Conservation (phyloP, 2,329 filamentous ascomycete genomes). For the Fusarium sp. region DNA sequence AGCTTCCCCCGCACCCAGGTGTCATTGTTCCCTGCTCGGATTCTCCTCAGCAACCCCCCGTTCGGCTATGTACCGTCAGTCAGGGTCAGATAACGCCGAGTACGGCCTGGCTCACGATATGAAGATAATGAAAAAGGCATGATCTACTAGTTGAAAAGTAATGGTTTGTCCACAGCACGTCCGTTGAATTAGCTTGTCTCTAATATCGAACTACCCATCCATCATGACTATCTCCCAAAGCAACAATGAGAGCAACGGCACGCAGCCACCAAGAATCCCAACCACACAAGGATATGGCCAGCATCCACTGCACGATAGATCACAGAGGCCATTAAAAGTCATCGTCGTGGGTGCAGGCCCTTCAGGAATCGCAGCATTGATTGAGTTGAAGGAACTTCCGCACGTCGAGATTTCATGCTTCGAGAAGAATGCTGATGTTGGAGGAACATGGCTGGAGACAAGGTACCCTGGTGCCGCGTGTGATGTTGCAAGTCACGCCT, state of each 20-base stretch:
- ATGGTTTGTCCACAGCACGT: background rate
- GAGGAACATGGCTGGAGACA: conserved; percentile 15
- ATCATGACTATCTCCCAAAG: background rate
- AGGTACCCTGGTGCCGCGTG: conserved; percentile 14
- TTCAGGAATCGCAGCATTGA: conserved; percentile 6
- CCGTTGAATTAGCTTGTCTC: background rate
- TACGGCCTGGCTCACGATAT: rapidly evolving
- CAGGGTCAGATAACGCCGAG: background rate
- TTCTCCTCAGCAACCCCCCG: background rate
- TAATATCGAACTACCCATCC: no score
- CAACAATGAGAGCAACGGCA: background rate
- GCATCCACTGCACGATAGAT: background rate
- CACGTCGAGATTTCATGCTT: background rate
- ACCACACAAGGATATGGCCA: background rate
- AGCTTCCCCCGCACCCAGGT: background rate
- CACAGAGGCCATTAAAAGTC: background rate
- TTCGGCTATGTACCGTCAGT: background rate
- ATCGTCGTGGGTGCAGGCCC: conserved; percentile 13
- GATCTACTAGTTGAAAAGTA: background rate
- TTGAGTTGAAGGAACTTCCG: background rate
- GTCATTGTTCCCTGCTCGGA: background rate
- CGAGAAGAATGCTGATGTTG: conserved; percentile 17
- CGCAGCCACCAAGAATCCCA: background rate
- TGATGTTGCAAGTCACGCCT: conserved; percentile 9
- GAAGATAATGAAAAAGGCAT: background rate